Percentiles rank a stretch among this genome's conserved stretches.
Conservation (phyloP, 805 yeast genomes). For the Candida jianshihensis region DNA sequence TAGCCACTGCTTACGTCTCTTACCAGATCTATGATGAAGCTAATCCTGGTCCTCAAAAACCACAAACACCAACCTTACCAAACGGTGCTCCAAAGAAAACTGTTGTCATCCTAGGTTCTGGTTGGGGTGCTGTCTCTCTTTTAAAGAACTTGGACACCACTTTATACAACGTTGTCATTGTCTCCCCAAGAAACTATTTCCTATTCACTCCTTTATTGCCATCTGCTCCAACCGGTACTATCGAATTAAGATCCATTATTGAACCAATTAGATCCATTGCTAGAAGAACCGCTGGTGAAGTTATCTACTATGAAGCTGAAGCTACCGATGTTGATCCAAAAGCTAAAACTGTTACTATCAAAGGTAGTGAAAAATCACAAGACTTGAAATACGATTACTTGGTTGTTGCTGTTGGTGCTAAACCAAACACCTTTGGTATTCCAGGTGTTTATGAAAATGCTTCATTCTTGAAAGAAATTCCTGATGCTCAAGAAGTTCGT, state of each 20-base stretch:
- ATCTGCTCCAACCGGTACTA: slow-evolving; percentile 90
- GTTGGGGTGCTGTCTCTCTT: slow-evolving; percentile 91
- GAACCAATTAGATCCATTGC: slow-evolving; percentile 89
- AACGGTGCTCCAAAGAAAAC: slow-evolving; percentile 38
- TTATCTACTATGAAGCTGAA: slow-evolving; percentile 81
- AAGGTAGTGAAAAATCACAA: slow-evolving; percentile 41
- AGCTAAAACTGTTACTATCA: slow-evolving; percentile 55
- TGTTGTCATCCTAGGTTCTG: slow-evolving; percentile 73
- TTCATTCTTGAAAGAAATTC: slow-evolving; percentile 81
- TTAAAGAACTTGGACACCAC: slow-evolving; percentile 81
- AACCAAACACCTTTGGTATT: slow-evolving; percentile 89
- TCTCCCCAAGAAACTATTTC: slow-evolving; percentile 93
- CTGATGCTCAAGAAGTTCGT: slow-evolving; percentile 82
- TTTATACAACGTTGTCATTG: slow-evolving; percentile 79
- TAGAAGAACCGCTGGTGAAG: slow-evolving; percentile 72
- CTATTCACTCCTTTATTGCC: slow-evolving; percentile 94
- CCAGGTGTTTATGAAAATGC: slow-evolving; percentile 91
- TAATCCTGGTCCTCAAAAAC: slow-evolving; percentile 51
- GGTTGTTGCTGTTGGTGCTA: slow-evolving; percentile 92
- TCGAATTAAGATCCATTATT: slow-evolving; percentile 83
- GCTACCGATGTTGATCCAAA: slow-evolving; percentile 77
- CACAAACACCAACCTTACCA: slow-evolving; percentile 49
- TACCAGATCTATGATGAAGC: slow-evolving; percentile 59
- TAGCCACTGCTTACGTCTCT: slow-evolving; percentile 50
- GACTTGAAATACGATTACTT: slow-evolving; percentile 67